Base-by-base conservation (phyloP, 139 green algal genomes). In the Closterium sp. region DNA sequence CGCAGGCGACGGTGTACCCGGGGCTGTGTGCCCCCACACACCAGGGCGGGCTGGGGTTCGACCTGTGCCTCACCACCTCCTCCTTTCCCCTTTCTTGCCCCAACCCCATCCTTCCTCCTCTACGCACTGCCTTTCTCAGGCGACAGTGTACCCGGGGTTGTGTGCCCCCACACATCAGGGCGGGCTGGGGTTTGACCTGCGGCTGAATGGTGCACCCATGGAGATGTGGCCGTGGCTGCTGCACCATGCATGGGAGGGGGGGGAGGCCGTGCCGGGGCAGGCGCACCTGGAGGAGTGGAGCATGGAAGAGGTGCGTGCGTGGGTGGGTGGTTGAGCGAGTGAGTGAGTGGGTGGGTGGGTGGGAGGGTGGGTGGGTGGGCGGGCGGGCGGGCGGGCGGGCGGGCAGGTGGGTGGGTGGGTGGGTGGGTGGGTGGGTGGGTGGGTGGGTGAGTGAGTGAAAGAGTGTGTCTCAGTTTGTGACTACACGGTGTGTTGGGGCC, bases 151-250 rank as follows among this genome's bases (percentile, higher is more conserved):
- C 97, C 98, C 98, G 31, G 97, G 97, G 38, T 97, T 99, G 94
- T 98, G 96, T 95, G 95, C 96, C 91, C 95, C 89, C n/a, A 93
- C 85, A 94, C n/a, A 94, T 10, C 97, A 99, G 96, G 98, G 98
- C 50, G 98, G 98, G 31, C 96, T 99, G 9, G 98, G 98, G 42
- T 99, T 99, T 90, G 98, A 99, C 96, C 99, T 99, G 96, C 96
- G 98, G 31, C 96, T 99, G 31, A 95, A 99, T 86, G 98, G 98
- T 97, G 98, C 97, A 85, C 98, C 99, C 91, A 97, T 97, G 2
- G 97, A 99, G 96, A 99, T 98, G 96, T 99, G 98, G 98, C 98
- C 98, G 34, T 97, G 98, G 92, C 91, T 98, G 17, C 79, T 93
- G 31, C n/a, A 89, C 34, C 95, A 95, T 9, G 84, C 84, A 28